Percentiles rank a stretch among this genome's conserved stretches.
Evolutionary conservation across 352 stramenopile genomes (phyloP).

Genomic region (Phytophthora crassamura): DNA sequence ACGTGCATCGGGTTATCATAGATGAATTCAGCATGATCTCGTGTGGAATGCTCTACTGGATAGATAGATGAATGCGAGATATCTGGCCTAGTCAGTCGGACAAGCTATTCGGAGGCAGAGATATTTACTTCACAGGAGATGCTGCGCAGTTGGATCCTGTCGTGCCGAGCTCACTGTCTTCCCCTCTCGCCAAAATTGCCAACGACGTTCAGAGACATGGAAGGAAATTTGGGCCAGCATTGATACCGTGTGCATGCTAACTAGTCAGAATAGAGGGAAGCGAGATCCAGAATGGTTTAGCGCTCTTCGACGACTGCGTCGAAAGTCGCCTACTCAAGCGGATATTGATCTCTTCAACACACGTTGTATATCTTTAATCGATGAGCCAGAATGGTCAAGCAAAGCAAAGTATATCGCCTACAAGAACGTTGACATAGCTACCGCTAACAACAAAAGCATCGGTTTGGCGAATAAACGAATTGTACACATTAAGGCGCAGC

Average conservation of each 20-base stretch:
- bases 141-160: not conserved
- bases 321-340: not conserved
- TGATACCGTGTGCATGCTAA: not conserved
- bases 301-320: not conserved
- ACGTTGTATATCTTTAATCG: not conserved
- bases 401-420: not conserved
- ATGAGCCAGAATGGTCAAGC: not conserved
- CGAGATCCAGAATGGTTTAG: slow-evolving; percentile 1
- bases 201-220: too few relatives aligned
- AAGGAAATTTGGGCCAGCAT: not conserved
- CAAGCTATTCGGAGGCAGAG: not conserved
- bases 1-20: too few relatives aligned
- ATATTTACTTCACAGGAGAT: not conserved
- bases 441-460: not conserved
- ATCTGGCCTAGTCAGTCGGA: not conserved
- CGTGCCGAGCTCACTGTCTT: not conserved
- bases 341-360: slow-evolving; percentile 1
- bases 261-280: not conserved
- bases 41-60: not conserved
- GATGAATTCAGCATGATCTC: not conserved
- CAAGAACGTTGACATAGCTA: not conserved
- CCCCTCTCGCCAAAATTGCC: not conserved
- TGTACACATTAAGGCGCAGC: not conserved
- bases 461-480: not conserved
- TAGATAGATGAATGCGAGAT: not conserved